Conservation (phyloP, 2,329 filamentous ascomycete genomes). For the Phyllosticta paracitricarpa region DNA sequence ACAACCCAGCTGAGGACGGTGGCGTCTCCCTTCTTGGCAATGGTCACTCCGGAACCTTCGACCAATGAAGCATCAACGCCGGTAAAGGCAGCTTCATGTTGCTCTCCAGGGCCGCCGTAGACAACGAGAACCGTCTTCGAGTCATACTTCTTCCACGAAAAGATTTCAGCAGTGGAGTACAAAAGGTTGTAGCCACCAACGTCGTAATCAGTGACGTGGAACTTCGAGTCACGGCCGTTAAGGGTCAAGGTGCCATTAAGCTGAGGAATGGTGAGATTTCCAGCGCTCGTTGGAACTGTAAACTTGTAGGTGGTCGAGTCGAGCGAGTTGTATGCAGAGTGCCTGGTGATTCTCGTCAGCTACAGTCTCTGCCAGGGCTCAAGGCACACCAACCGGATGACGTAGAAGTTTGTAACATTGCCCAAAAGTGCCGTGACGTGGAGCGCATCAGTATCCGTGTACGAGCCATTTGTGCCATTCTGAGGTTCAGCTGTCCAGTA, state of each 20-base stretch:
- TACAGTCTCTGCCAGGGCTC: neutral
- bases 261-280: constrained; percentile 48
- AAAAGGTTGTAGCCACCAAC: constrained; percentile 49
- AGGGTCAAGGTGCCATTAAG: constrained; percentile 47
- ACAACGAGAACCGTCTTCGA: constrained; percentile 51
- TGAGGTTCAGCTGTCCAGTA: constrained; percentile 46
- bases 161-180: constrained; percentile 61
- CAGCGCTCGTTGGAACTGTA: constrained; percentile 50
- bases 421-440: constrained; percentile 53
- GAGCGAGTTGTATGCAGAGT: constrained; percentile 53
- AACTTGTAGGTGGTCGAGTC: constrained; percentile 53
- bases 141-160: constrained; percentile 54
- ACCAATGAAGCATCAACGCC: constrained; percentile 26
- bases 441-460: constrained; percentile 36
- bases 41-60: constrained; percentile 33
- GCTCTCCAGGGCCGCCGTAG: constrained; percentile 53
- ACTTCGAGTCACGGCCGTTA: constrained; percentile 54
- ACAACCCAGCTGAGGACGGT: constrained; percentile 48
- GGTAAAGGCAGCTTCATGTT: constrained; percentile 50
- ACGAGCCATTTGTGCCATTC: constrained; percentile 19
- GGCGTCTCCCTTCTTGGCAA: constrained; percentile 29
- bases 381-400: constrained; percentile 32
- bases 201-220: constrained; percentile 58
- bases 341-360: constrained; percentile 31
- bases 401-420: constrained; percentile 49